Evolutionary conservation across 176 grass and related monocot species (phyloP).

Genomic region (Bothriochloa decipiens): DNA sequence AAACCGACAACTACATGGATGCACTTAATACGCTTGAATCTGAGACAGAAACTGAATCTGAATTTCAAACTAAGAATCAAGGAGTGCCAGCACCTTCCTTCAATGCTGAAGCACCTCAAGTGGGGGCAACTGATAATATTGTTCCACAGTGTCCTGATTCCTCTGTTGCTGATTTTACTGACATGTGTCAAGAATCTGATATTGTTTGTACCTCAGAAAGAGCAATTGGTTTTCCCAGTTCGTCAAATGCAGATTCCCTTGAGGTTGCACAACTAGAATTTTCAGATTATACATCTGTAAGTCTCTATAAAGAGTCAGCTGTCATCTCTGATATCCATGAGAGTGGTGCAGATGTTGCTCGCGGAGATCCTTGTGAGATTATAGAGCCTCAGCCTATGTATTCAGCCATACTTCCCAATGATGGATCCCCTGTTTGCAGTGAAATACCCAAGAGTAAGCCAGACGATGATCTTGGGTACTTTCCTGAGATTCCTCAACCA

Average conservation of each 20-base stretch:
- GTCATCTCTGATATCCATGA: conserved; percentile 23
- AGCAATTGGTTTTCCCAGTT: conserved; percentile 34
- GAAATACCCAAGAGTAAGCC: conserved; percentile 39
- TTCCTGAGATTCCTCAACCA: conserved; percentile 33
- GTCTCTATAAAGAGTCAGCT: conserved; percentile 32
- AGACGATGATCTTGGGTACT: conserved; percentile 31
- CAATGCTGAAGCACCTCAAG: conserved; percentile 32
- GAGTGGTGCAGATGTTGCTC: conserved; percentile 27
- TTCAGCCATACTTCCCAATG: conserved; percentile 27
- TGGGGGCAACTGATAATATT: conserved; percentile 34
- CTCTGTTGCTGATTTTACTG: conserved; percentile 35
- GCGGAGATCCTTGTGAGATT: conserved; percentile 41
- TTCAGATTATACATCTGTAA: conserved; percentile 35
- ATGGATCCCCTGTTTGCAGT: conserved; percentile 35
- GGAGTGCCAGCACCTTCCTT: conserved; percentile 42
- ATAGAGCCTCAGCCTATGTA: conserved; percentile 32
- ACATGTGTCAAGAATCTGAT: conserved; percentile 21
- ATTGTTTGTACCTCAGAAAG: conserved; percentile 33
- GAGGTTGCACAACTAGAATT: conserved; percentile 37
- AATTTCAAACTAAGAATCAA: conserved; percentile 63
- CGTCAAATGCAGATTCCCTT: conserved; percentile 52
- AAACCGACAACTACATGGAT: conserved; percentile 91
- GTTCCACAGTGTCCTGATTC: conserved; percentile 48
- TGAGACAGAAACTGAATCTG: conserved; percentile 84
- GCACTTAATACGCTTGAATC: conserved; percentile 91